These are phyloP conservation scores for Talaromyces adpressus DNA, from an alignment of 495 filamentous ascomycete genomes.

Conservation along the genomic window DNA sequence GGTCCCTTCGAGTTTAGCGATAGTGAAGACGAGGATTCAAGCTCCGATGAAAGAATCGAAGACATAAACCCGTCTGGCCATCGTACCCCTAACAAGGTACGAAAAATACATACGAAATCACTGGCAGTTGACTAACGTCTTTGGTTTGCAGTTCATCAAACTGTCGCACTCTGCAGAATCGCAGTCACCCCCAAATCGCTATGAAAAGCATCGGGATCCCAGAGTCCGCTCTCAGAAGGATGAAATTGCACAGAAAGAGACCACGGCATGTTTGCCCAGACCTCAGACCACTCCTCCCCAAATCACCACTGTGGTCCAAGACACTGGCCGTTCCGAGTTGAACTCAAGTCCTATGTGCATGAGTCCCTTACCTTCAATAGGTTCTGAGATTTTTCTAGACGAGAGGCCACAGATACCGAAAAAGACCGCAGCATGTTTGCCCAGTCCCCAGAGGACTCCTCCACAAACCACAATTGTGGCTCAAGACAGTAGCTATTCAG, in stretches of 20 bases:
- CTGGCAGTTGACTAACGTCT: background rate
- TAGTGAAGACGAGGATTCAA: slow-evolving; percentile 1
- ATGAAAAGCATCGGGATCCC: background rate
- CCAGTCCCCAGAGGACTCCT: background rate
- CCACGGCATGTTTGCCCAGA: background rate
- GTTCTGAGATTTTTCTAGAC: background rate
- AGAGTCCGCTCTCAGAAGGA: background rate
- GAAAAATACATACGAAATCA: background rate
- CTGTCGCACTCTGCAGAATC: background rate
- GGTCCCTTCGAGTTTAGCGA: background rate
- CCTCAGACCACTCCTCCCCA: background rate
- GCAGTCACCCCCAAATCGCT: background rate
- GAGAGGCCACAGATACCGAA: background rate
- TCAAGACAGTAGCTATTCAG: background rate
- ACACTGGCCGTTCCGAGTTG: background rate
- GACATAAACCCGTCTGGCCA: background rate
- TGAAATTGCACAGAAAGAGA: background rate
- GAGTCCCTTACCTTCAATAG: background rate
- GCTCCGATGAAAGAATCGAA: background rate
- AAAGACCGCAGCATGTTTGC: background rate
- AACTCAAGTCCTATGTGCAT: background rate
- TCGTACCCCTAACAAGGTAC: background rate
- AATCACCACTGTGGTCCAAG: background rate
- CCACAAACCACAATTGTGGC: background rate
- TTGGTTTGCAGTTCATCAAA: background rate